phyloP scores from a whole-genome alignment of 139 green algal species.

The Chlorella sorokiniana region DNA sequence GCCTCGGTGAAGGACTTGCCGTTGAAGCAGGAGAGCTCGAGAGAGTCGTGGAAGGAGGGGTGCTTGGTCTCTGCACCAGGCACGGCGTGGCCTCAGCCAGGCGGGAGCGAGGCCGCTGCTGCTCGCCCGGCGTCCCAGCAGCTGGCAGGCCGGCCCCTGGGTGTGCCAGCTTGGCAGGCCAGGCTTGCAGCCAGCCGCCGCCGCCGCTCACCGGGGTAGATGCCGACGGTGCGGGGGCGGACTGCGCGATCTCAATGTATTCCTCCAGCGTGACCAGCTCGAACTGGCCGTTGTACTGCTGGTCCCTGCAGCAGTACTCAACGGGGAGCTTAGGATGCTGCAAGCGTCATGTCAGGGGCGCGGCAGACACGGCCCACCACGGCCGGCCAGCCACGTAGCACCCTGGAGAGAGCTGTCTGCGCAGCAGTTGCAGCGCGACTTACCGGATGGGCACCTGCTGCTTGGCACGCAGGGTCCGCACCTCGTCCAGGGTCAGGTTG shows the following conservation, averaged over 20 bases:
- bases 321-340: not conserved
- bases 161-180: not conserved
- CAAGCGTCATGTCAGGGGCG: too few species aligned
- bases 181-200: not conserved
- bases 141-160: not conserved
- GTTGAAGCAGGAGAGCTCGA: constrained; percentile 18
- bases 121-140: not conserved
- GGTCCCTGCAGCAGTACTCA: not conserved
- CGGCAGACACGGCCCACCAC: not conserved
- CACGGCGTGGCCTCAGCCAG: too few species aligned
- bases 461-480: not conserved
- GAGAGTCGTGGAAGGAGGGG: constrained; percentile 51
- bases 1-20: constrained; percentile 37
- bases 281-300: not conserved
- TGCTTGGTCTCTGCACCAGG: constrained; percentile 58
- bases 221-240: constrained; percentile 35
- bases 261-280: constrained; percentile 43
- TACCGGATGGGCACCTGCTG: not conserved
- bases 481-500: constrained; percentile 7
- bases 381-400: not conserved
- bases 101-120: not conserved
- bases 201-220: constrained; percentile 40
- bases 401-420: not conserved
- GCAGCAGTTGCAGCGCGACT: not conserved
- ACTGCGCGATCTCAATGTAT: constrained; percentile 22